Evolutionary conservation across 345 rosid species (phyloP).

Genomic region (Salix udensis): DNA sequence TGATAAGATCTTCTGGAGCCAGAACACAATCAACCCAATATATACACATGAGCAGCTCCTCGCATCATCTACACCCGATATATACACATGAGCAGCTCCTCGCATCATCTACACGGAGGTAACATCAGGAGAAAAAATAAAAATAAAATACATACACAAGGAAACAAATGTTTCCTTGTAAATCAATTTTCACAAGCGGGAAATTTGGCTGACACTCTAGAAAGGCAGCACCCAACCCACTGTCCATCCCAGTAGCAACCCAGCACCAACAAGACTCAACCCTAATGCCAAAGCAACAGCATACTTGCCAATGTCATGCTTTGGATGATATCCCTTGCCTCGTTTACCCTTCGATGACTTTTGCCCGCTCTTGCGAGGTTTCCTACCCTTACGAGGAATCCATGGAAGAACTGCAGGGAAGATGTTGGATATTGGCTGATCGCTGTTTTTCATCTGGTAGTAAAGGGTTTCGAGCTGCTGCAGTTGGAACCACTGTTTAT

Average conservation of each 20-base stretch:
- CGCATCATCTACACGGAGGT: conserved; percentile 10
- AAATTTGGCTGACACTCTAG: conserved; percentile 14
- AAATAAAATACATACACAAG: neutral
- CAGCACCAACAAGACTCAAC: conserved; percentile 88
- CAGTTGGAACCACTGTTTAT: conserved; percentile 84
- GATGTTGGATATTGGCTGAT: conserved; percentile 42
- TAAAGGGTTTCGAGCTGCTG: conserved; percentile 75
- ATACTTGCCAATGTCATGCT: conserved; percentile 40
- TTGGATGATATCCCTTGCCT: conserved; percentile 32
- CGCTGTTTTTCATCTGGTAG: conserved; percentile 53
- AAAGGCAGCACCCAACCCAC: conserved; percentile 81
- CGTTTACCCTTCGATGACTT: conserved; percentile 31
- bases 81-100: conserved; percentile 20
- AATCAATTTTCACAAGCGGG: conserved; percentile 14
- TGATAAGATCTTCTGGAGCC: neutral
- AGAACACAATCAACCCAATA: conserved; percentile 7
- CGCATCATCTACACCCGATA: conserved; percentile 11
- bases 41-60: conserved; percentile 20
- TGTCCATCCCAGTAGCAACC: conserved; percentile 94
- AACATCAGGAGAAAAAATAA: neutral
- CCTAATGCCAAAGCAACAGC: conserved; percentile 69
- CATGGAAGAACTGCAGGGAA: conserved; percentile 53
- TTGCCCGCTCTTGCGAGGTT: conserved; percentile 28
- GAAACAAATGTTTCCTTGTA: neutral
- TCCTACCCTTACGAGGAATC: conserved; percentile 43